These are phyloP conservation scores for Fusarium heterosporum DNA, from an alignment of 2,329 filamentous ascomycete species.

Conservation along the genomic window DNA sequence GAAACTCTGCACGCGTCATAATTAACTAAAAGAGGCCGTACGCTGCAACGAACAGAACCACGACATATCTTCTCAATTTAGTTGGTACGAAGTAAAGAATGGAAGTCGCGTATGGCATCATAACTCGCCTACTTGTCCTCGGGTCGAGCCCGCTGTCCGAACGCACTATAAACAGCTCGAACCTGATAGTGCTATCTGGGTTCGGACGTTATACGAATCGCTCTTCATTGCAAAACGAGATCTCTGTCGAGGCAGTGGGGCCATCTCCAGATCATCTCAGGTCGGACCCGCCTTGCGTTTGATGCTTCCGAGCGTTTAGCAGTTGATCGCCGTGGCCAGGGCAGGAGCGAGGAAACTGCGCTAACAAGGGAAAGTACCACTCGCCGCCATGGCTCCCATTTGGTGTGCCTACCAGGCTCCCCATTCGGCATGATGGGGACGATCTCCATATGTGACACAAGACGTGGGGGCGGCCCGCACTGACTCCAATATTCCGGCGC, in stretches of 20 bases:
- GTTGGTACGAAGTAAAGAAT: background rate
- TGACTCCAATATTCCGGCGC: background rate
- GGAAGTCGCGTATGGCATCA: background rate
- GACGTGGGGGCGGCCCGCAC: constrained; percentile 4
- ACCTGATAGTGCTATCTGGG: background rate
- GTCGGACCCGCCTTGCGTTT: background rate
- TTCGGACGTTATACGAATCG: background rate
- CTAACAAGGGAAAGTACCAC: background rate
- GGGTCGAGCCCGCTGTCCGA: background rate
- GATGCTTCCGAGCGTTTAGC: background rate
- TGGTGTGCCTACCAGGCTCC: constrained; percentile 1
- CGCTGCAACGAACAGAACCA: background rate
- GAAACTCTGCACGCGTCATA: background rate
- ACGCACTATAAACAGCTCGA: background rate
- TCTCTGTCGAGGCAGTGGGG: background rate
- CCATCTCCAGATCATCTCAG: background rate
- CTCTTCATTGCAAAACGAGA: background rate
- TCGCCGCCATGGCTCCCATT: background rate
- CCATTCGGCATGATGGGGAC: constrained; percentile 3
- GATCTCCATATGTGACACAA: background rate
- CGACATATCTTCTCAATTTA: background rate
- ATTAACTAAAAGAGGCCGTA: background rate
- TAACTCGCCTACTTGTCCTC: background rate
- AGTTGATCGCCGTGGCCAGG: background rate
- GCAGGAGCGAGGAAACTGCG: background rate